Evolutionary conservation across 139 green algal genomes (phyloP).

Genomic region (Trebouxia sp.): DNA sequence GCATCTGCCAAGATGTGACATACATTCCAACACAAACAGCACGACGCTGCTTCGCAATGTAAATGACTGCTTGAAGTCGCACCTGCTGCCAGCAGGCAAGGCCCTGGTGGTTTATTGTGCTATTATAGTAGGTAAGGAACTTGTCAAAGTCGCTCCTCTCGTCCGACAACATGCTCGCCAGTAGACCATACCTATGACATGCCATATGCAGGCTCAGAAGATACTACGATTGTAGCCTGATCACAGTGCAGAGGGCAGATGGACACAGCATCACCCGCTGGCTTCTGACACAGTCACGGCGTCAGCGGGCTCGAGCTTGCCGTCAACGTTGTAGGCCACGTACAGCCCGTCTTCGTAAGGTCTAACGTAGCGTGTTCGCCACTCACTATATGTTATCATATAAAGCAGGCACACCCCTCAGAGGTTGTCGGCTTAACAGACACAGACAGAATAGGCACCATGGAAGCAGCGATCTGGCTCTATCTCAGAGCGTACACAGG

Average conservation of each 20-base stretch:
- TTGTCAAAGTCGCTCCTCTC: constrained; percentile 11
- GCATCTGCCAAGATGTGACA: too few relatives aligned
- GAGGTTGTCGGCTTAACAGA: too few relatives aligned
- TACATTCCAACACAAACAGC: too few relatives aligned
- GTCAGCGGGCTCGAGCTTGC: neutral
- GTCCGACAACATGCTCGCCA: constrained; percentile 22
- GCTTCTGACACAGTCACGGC: constrained; percentile 33
- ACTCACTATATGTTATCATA: constrained; percentile 30
- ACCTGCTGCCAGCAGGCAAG: constrained; percentile 34
- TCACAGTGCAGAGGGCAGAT: too few relatives aligned
- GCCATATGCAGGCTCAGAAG: too few relatives aligned
- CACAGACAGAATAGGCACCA: too few relatives aligned
- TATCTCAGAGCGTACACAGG: too few relatives aligned
- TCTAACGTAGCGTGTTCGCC: constrained; percentile 27
- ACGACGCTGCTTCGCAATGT: neutral
- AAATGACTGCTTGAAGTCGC: neutral
- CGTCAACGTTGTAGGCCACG: constrained; percentile 27
- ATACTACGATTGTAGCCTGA: too few relatives aligned
- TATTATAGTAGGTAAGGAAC: constrained; percentile 26
- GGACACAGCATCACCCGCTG: constrained; percentile 24
- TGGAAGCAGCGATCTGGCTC: too few relatives aligned
- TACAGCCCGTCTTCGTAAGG: constrained; percentile 7
- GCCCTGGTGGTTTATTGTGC: neutral
- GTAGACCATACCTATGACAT: constrained; percentile 21
- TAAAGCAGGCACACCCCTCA: too few relatives aligned